These are phyloP conservation scores for Cucurbita argyrosperma DNA, from an alignment of 306 rosid species.

Conservation along the genomic window DNA sequence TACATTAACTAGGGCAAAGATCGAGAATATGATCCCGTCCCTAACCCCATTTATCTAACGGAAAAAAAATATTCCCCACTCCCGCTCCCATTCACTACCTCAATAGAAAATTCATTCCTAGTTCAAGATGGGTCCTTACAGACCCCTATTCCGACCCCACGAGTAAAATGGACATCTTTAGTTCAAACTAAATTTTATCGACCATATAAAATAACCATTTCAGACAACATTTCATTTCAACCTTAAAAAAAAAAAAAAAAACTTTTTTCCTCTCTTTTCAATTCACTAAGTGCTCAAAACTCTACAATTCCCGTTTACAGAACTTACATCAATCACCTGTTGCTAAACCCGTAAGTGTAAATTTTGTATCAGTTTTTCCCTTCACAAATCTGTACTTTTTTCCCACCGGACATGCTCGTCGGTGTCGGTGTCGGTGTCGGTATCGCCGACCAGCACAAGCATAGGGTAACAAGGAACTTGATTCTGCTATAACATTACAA, in stretches of 20 bases:
- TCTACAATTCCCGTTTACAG: slow-evolving; percentile 79
- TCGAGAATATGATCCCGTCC: too few relatives aligned
- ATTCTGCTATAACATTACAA: slow-evolving; percentile 60
- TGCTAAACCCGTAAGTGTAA: slow-evolving; percentile 43
- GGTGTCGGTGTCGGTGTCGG: not conserved
- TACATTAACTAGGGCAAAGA: too few relatives aligned
- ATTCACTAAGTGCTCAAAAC: slow-evolving; percentile 45
- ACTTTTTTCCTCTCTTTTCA: slow-evolving; percentile 5
- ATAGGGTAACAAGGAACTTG: slow-evolving; percentile 39
- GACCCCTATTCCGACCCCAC: too few relatives aligned
- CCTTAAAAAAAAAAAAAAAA: not conserved
- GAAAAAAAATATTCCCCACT: too few relatives aligned
- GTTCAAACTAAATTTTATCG: too few relatives aligned
- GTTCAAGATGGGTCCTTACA: too few relatives aligned
- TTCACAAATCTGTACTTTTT: slow-evolving; percentile 31
- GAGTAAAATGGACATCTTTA: too few relatives aligned
- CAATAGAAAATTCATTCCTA: too few relatives aligned
- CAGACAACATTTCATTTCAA: not conserved
- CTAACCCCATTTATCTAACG: too few relatives aligned
- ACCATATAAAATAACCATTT: not conserved
- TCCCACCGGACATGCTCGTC: slow-evolving; percentile 20
- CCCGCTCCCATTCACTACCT: too few relatives aligned
- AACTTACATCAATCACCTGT: slow-evolving; percentile 28
- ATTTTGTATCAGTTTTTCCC: not conserved
- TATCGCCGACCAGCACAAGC: slow-evolving; percentile 40